Percentiles rank a stretch among this genome's conserved stretches.
These are phyloP conservation scores for Globisporangium echinulatum DNA, from an alignment of 352 stramenopile genomes.

Conservation along the genomic window DNA sequence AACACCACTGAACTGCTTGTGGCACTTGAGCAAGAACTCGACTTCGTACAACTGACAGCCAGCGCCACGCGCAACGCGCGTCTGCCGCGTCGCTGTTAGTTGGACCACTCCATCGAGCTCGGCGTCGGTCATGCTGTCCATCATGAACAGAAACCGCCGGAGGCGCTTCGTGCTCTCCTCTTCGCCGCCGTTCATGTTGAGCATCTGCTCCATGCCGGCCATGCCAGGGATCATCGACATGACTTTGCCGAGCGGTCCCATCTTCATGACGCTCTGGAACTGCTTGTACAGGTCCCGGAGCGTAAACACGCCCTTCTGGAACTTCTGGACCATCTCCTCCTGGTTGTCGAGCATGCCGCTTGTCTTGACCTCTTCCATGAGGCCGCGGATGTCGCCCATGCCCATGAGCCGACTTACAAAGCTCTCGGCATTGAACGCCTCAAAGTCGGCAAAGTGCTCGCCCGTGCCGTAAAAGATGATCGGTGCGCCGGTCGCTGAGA, in stretches of 20 bases:
- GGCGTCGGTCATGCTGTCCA: constrained; percentile 98
- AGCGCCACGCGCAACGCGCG: constrained; percentile 89
- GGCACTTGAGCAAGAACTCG: constrained; percentile 92
- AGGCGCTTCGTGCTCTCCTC: constrained; percentile 90
- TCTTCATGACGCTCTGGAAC: constrained; percentile 97
- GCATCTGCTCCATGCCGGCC: constrained; percentile 80
- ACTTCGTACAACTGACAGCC: constrained; percentile 85
- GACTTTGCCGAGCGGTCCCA: constrained; percentile 95
- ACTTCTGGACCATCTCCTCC: constrained; percentile 95
- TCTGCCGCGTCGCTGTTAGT: constrained; percentile 61
- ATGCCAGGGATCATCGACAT: constrained; percentile 99
- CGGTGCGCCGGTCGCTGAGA: constrained; percentile 95
- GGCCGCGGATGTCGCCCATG: constrained; percentile 95
- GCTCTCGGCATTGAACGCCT: constrained; percentile 95
- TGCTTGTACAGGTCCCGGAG: constrained; percentile 99
- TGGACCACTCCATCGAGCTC: constrained; percentile 92
- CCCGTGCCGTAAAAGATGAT: constrained; percentile 99
- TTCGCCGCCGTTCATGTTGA: constrained; percentile 90
- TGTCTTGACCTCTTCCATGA: constrained; percentile 93
- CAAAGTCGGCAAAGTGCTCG: constrained; percentile 98
- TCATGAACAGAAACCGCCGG: constrained; percentile 98
- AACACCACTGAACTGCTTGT: constrained; percentile 95
- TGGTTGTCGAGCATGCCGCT: constrained; percentile 90
- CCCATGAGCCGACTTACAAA: constrained; percentile 99
- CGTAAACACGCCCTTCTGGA: constrained; percentile 96